Evolutionary conservation across 2,329 filamentous ascomycete genomes (phyloP).

Genomic region (Stachybotrys elegans): DNA sequence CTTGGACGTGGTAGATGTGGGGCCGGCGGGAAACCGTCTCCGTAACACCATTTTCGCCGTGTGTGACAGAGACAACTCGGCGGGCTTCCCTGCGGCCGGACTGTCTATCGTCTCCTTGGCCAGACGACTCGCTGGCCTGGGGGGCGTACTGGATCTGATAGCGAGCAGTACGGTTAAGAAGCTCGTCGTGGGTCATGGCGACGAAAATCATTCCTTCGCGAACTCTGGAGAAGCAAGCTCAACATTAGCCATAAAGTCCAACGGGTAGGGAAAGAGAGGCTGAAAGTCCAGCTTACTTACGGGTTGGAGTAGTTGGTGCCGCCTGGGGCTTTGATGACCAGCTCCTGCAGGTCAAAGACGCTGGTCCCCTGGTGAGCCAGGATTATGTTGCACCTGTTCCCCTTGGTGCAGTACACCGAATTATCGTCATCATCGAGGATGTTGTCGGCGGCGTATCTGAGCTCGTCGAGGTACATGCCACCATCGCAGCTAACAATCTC

Average conservation of each 20-base stretch:
- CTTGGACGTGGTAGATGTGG: constrained; percentile 32
- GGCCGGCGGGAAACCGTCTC: constrained; percentile 41
- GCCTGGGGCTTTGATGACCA: constrained; percentile 82
- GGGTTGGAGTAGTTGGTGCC: constrained; percentile 73
- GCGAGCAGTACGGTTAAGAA: constrained; percentile 65
- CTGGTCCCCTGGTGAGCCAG: constrained; percentile 75
- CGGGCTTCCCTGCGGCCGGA: constrained; percentile 13
- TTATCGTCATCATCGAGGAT: constrained; percentile 76
- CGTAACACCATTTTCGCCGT: constrained; percentile 46
- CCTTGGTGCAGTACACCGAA: constrained; percentile 86
- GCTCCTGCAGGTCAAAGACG: constrained; percentile 76
- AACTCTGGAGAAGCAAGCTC: constrained; percentile 48
- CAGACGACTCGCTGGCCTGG: constrained; percentile 12
- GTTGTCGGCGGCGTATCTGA: constrained; percentile 68
- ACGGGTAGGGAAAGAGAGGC: constrained; percentile 8
- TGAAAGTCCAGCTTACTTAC: constrained; percentile 47
- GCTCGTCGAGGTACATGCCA: constrained; percentile 61
- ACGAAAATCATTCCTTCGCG: constrained; percentile 92
- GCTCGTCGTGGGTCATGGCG: constrained; percentile 75
- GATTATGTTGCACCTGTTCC: constrained; percentile 82
- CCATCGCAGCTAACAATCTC: constrained; percentile 88
- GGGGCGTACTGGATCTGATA: constrained; percentile 66
- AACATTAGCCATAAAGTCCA: constrained; percentile 20
- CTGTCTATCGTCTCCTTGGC: constrained; percentile 12
- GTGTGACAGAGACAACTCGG: constrained; percentile 45